Evolutionary conservation across 1,284 basidiomycete species (phyloP).

Genomic region (Phellopilus nigrolimitatus): DNA sequence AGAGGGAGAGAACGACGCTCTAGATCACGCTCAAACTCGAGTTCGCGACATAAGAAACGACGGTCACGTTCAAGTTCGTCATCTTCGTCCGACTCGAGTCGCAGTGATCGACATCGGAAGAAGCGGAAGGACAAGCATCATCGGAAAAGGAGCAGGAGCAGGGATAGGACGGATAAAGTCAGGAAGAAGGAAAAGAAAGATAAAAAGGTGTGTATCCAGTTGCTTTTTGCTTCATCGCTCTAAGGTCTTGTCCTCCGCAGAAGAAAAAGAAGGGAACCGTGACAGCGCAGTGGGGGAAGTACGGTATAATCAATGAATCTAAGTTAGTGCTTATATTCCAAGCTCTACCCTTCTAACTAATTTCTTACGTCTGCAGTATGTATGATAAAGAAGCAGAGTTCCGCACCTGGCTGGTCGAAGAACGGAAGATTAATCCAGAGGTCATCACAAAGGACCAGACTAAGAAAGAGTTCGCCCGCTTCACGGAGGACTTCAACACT

Average conservation of each 20-base stretch:
- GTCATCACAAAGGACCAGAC: slow-evolving; percentile 77
- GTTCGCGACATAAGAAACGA: slow-evolving; percentile 17
- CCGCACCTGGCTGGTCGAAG: slow-evolving; percentile 85
- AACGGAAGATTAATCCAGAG: slow-evolving; percentile 84
- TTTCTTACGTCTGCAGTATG: slow-evolving; percentile 41
- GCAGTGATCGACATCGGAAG: slow-evolving; percentile 38
- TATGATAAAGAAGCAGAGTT: slow-evolving; percentile 81
- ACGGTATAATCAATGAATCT: slow-evolving; percentile 77
- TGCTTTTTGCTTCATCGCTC: background rate
- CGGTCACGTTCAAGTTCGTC: slow-evolving; percentile 21
- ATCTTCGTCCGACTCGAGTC: slow-evolving; percentile 25
- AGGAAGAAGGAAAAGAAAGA: slow-evolving; percentile 65
- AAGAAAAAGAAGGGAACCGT: slow-evolving; percentile 54
- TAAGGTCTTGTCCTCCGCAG: slow-evolving; percentile 29
- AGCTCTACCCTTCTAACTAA: background rate
- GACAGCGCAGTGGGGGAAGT: slow-evolving; percentile 79
- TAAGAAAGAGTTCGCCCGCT: slow-evolving; percentile 77
- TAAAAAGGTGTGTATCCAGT: slow-evolving; percentile 31
- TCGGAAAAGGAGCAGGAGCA: slow-evolving; percentile 37
- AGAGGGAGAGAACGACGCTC: slow-evolving; percentile 26
- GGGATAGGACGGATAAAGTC: slow-evolving; percentile 54
- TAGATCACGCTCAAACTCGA: slow-evolving; percentile 31
- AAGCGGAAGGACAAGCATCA: slow-evolving; percentile 40
- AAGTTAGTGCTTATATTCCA: slow-evolving; percentile 54
- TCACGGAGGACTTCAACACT: slow-evolving; percentile 85